phyloP scores from a whole-genome alignment of 2,329 filamentous ascomycete genomes.

The Alternaria sp. region DNA sequence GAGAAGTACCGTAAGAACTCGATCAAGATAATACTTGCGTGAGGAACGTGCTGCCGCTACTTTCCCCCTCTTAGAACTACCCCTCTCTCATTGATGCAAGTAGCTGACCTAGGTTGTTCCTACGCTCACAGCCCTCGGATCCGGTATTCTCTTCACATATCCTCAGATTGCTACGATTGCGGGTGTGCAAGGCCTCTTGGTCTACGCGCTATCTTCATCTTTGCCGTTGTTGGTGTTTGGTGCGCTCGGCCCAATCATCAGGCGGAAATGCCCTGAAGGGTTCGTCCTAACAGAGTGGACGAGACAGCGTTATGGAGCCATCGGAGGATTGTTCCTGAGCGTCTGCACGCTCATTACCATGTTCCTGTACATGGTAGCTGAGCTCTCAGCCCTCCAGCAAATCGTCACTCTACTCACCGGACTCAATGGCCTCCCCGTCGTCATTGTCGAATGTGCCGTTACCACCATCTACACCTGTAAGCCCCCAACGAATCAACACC shows the following conservation, averaged over 20 bases:
- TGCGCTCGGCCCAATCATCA: constrained; percentile 76
- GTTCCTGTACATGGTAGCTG: constrained; percentile 87
- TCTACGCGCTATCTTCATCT: constrained; percentile 77
- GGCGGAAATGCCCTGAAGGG: constrained; percentile 80
- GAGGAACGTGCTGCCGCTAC: constrained; percentile 95
- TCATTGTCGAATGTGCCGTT: constrained; percentile 79
- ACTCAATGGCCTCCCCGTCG: constrained; percentile 74
- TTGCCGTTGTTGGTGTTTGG: constrained; percentile 79
- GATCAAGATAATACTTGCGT: constrained; percentile 99
- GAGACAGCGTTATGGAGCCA: constrained; percentile 75
- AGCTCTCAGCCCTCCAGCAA: constrained; percentile 82
- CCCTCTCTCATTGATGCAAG: constrained; percentile 28
- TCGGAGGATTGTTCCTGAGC: constrained; percentile 76
- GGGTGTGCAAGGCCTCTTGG: constrained; percentile 78
- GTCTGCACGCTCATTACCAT: constrained; percentile 80
- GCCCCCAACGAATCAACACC: constrained; percentile 7
- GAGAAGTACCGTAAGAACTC: constrained; percentile 96
- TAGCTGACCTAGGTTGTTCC: constrained; percentile 46
- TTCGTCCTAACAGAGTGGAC: constrained; percentile 89
- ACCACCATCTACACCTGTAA: constrained; percentile 86
- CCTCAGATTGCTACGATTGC: constrained; percentile 81
- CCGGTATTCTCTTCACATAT: constrained; percentile 83
- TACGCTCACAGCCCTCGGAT: constrained; percentile 72
- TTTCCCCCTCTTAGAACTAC: constrained; percentile 49
- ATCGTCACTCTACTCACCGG: constrained; percentile 78